Conservation (phyloP, 495 filamentous ascomycete species). For the Acidomyces sp. region DNA sequence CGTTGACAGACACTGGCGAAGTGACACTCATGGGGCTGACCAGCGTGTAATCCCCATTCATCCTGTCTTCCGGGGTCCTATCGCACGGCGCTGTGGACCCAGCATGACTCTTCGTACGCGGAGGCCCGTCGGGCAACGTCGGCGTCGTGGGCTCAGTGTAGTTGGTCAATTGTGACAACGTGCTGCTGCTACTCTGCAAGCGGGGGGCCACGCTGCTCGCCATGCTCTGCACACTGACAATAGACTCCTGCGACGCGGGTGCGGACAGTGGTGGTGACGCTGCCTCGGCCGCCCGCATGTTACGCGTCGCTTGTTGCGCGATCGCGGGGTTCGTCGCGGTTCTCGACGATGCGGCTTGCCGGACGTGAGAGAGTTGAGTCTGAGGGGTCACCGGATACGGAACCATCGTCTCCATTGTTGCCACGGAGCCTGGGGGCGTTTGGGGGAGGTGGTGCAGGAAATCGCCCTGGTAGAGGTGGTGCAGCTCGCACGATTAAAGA, state of each 20-base stretch:
- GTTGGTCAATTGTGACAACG: constrained; percentile 15
- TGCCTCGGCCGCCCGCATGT: constrained; percentile 7
- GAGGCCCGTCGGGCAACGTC: neutral
- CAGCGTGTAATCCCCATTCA: neutral
- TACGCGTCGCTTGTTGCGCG: constrained; percentile 7
- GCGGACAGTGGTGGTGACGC: constrained; percentile 3
- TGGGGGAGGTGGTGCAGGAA: neutral
- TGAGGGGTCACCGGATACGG: constrained; percentile 9
- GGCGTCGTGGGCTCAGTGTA: constrained; percentile 16
- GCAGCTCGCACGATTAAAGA: neutral
- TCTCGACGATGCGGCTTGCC: constrained; percentile 3
- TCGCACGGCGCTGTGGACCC: neutral
- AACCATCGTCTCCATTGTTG: constrained; percentile 5
- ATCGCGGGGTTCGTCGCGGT: neutral
- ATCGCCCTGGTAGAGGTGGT: neutral
- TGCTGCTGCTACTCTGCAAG: constrained; percentile 14
- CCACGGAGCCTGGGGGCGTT: neutral
- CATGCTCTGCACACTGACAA: constrained; percentile 11
- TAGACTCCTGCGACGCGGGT: constrained; percentile 16
- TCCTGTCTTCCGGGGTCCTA: constrained; percentile 5
- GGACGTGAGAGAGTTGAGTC: constrained; percentile 11
- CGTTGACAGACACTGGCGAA: constrained; percentile 11
- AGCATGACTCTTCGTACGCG: neutral
- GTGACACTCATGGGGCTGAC: constrained; percentile 15
- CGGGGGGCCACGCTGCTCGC: constrained; percentile 11